A percentile compares a stretch with the other conserved stretches of the same genome.
phyloP scores from a whole-genome alignment of 2,329 filamentous ascomycete species.

The Parascedosporium putredinis region DNA sequence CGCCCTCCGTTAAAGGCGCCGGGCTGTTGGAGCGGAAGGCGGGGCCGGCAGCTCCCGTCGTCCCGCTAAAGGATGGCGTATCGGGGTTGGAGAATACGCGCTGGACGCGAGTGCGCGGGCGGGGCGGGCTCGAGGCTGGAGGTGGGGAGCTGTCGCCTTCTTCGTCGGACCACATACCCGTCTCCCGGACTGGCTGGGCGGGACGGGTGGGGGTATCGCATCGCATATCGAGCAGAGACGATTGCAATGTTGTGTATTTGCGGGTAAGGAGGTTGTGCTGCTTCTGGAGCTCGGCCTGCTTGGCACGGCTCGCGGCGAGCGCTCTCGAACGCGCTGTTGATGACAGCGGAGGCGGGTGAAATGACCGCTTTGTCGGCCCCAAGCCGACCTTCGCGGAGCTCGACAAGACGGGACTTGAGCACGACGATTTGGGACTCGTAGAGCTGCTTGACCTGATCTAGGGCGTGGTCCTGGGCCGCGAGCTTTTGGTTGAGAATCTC shows the following conservation, averaged over 20 bases:
- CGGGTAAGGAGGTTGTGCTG: constrained; percentile 38
- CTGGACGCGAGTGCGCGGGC: constrained; percentile 19
- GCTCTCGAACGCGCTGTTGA: constrained; percentile 30
- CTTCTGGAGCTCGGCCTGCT: constrained; percentile 42
- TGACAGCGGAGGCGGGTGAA: constrained; percentile 17
- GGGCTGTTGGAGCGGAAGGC: constrained; percentile 16
- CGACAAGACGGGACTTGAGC: constrained; percentile 34
- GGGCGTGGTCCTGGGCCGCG: constrained; percentile 35
- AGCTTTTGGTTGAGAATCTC: constrained; percentile 51
- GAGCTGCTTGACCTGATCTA: constrained; percentile 29
- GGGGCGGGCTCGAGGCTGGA: constrained; percentile 25
- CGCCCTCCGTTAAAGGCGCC: neutral
- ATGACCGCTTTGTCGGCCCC: constrained; percentile 15
- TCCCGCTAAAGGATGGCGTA: constrained; percentile 12
- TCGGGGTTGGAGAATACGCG: constrained; percentile 36
- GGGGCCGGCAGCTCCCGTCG: constrained; percentile 13
- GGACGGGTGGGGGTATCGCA: neutral
- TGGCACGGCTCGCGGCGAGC: constrained; percentile 42
- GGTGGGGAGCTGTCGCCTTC: constrained; percentile 12
- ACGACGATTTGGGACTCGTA: constrained; percentile 38
- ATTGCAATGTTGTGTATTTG: constrained; percentile 43
- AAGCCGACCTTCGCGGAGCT: constrained; percentile 24
- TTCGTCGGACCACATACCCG: constrained; percentile 8
- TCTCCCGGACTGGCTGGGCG: neutral
- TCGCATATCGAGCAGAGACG: constrained; percentile 35